Evolutionary conservation across 768 basidiomycete genomes (phyloP), one percentile per base, ranked within the genome.

Genomic region (Lactarius akahatsu): DNA sequence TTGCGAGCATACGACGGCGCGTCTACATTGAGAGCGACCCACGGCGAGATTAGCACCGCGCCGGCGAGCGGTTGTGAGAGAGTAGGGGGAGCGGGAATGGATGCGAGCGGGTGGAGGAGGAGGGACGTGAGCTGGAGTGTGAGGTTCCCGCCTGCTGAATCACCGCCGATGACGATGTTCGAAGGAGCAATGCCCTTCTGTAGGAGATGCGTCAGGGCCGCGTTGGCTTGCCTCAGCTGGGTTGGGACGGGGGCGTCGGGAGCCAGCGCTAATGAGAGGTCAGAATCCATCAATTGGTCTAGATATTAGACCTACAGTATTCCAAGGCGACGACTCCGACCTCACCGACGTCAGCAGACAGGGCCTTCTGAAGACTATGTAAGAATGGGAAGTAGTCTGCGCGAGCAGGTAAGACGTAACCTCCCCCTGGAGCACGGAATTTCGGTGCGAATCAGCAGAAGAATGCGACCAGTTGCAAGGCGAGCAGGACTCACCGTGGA

Each of bases 61-160:
- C 64, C 64, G 0, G 38, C 59, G 52, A 65, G 40, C n/a, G 64
- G 59, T 7, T 60, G 16, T 11, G 45, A 1, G 32, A 65, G 64
- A 13, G 20, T 23, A 5, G 59, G 64, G 2, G 64, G 59, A 2
- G 64, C 38, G 32, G 67, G n/a, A 45, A 69, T 57, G 20, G 63
- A 59, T 5, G 68, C 10, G 3, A 71, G 62, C 1, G 72, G 71
- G 13, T 71, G 72, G 0, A 72, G 62, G 15, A 70, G 40, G 40
- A 69, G 71, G 1, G 66, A 58, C 6, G 64, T 52, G 6, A 72
- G 67, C 61, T 72, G 71, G 8, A 72, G 13, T 23, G 70, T 20
- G 2, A 72, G 43, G 59, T 72, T 73, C 32, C 38, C 72, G 11
- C 72, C 72, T 3, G 67, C 71, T 0, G 71, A 72, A 61, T 73